These are phyloP conservation scores for Podaxis pistillaris DNA, from an alignment of 768 basidiomycete species.

Conservation along the genomic window DNA sequence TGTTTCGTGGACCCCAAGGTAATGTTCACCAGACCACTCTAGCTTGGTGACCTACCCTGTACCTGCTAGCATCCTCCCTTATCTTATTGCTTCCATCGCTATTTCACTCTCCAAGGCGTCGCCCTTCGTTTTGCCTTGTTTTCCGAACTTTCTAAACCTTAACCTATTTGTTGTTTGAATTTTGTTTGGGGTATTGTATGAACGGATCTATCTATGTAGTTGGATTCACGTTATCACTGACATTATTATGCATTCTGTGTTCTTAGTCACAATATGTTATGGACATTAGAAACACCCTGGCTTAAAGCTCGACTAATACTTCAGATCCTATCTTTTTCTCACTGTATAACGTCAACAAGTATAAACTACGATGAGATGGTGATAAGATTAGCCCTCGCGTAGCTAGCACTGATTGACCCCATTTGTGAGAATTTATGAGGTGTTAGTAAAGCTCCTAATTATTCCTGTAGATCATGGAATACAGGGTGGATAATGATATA, in stretches of 20 bases:
- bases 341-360: background rate
- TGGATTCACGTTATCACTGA: background rate
- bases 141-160: too few relatives aligned
- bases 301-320: background rate
- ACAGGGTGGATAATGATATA: constrained; percentile 4
- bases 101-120: background rate
- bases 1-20: too few relatives aligned
- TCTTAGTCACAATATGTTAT: background rate
- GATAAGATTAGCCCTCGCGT: background rate
- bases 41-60: too few relatives aligned
- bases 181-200: background rate
- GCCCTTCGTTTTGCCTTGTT: background rate
- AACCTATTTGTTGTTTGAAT: background rate
- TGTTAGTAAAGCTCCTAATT: background rate
- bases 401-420: background rate
- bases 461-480: background rate
- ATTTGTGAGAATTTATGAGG: background rate
- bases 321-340: background rate
- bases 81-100: background rate
- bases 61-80: background rate
- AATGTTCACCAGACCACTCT: too few relatives aligned
- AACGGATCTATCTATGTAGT: background rate
- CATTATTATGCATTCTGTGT: background rate
- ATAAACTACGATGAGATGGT: background rate
- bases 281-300: background rate